Evolutionary conservation across 345 rosid genomes (phyloP), one percentile per base, ranked within the genome.

Genomic region (Cochlearia excelsa): DNA sequence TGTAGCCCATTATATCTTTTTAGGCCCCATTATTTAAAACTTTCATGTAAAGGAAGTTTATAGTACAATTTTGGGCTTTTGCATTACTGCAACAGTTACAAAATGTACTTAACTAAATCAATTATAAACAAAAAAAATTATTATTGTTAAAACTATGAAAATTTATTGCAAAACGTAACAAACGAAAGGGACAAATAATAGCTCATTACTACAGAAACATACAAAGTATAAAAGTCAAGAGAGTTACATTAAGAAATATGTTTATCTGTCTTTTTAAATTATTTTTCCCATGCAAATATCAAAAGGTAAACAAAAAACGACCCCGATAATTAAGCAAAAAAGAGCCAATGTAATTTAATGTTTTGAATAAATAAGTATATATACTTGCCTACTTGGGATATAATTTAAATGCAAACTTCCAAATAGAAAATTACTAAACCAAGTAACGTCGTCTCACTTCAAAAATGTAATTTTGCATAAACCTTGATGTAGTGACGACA

Each of bases 191-290:
- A 70, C 74, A 70, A 57, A 51, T 57, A 39, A 52, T 53, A 70
- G 64, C 38, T 70, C 48, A 57, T 57, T 30, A 6, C 47, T 45
- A 29, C 56, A 45, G 8, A 70, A 51, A 52, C 39, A 30, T 65
- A 70, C 74, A 70, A 64, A 45, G 69, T 63, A 52, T 64, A 64
- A 57, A 70, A 69, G 70, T 48, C 57, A 63, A 56, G 26, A 66
- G 48, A 9, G 33, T 48, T 46, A 41, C 31, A 2, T 16, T 7
- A 55, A 55, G 42, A 56, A 26, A 27, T 2, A 30, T 62, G 26
- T 46, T 10, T 34, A 26, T 59, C 44, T 41, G 67, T 41, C 57
- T 16, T 7, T 49, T 33, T 23, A 6, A 40, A 40, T 62, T 51
- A 62, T 51, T 41, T 49, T 62, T 30, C 57, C 57, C 67, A 49